Evolutionary conservation across 257 asterid species (phyloP).

Genomic region (Forsythia viridissima): DNA sequence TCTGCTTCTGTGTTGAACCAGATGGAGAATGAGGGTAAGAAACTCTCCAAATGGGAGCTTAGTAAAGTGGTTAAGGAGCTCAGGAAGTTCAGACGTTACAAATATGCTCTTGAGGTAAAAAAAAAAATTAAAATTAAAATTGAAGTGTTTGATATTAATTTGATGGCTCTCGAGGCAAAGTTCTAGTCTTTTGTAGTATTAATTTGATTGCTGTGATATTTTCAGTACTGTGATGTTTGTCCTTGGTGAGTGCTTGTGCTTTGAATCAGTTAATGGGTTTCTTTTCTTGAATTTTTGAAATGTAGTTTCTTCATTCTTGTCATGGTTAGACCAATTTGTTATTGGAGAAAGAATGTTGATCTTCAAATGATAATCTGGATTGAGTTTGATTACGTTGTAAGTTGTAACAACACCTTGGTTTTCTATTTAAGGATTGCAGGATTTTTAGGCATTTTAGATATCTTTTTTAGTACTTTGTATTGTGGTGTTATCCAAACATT

Average conservation of each 20-base stretch:
- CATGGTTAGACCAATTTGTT: neutral
- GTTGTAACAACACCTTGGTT: neutral
- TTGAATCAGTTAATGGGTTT: neutral
- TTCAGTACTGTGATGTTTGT: neutral
- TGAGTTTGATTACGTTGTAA: neutral
- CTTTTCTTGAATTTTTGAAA: slow-evolving; percentile 7
- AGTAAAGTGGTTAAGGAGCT: slow-evolving; percentile 74
- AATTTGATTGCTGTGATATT: neutral
- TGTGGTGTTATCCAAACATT: neutral
- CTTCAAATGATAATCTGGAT: neutral
- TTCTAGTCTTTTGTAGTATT: neutral
- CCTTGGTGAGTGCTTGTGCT: neutral
- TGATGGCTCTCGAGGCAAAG: neutral
- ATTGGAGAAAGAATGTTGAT: neutral
- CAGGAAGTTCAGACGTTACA: slow-evolving; percentile 71
- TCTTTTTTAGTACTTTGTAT: neutral
- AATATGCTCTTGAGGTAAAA: slow-evolving; percentile 77
- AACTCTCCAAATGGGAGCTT: slow-evolving; percentile 72
- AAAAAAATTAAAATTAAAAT: neutral
- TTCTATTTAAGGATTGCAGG: slow-evolving; percentile 6
- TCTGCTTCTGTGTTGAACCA: slow-evolving; percentile 68
- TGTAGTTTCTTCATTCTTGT: neutral
- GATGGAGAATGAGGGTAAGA: slow-evolving; percentile 68
- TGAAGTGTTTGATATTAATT: neutral
- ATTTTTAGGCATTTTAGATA: neutral